A percentile compares a stretch with the other conserved stretches of the same genome.
Evolutionary conservation across 2,329 filamentous ascomycete genomes (phyloP).

Genomic region (Dissoconium aciculare): DNA sequence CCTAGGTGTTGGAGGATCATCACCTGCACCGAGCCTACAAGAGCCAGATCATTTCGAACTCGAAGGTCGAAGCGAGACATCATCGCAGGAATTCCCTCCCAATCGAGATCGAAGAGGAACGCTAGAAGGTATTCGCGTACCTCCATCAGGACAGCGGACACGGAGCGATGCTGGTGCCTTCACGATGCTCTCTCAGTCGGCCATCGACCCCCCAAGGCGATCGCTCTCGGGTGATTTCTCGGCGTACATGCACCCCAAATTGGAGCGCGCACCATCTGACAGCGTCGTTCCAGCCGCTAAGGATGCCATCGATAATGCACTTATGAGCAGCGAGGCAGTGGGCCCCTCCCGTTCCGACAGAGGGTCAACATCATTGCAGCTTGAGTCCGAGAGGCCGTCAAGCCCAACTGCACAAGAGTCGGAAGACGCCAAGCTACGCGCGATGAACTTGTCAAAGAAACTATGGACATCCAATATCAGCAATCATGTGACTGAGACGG

Average conservation of each 20-base stretch:
- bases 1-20: constrained; percentile 37
- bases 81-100: constrained; percentile 1
- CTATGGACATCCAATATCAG: constrained; percentile 84
- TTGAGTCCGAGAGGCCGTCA: constrained; percentile 38
- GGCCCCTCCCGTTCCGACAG: constrained; percentile 8
- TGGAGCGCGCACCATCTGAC: constrained; percentile 40
- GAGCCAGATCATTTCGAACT: constrained; percentile 59
- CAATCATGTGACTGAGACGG: constrained; percentile 77
- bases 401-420: constrained; percentile 62
- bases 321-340: constrained; percentile 17
- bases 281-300: constrained; percentile 35
- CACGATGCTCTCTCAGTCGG: constrained; percentile 9
- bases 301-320: constrained; percentile 23
- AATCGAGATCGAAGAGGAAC: constrained; percentile 15
- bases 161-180: constrained; percentile 34
- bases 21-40: constrained; percentile 35
- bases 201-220: constrained; percentile 8
- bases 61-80: constrained; percentile 29
- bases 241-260: constrained; percentile 8
- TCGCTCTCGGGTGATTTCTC: constrained; percentile 12
- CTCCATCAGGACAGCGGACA: constrained; percentile 21
- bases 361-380: constrained; percentile 12
- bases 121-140: constrained; percentile 15
- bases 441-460: constrained; percentile 71
- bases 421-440: constrained; percentile 66